Evolutionary conservation across 1,284 basidiomycete genomes (phyloP), one percentile per base, ranked within the genome.

Genomic region (Ceratobasidium sp.): DNA sequence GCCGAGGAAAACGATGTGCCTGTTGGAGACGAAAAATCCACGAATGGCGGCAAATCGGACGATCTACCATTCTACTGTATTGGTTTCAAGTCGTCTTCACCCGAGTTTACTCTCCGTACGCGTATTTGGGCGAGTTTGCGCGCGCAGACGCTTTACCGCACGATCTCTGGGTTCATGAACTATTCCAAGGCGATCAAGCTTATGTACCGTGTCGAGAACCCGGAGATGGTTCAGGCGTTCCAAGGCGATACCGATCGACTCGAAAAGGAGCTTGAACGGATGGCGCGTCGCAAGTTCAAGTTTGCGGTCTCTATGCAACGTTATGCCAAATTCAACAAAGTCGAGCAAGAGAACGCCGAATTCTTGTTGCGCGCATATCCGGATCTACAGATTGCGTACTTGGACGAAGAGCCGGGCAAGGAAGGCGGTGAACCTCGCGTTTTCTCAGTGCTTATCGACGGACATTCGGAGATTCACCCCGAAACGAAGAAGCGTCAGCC

Each of bases 141-240:
- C 74, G 97, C 97, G 23, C 97, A 99, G 85, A 99, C 97, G 2
- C 89, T 99, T 36, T 99, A 99, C 82, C 91, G 97, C 77, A 99
- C 97, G 23, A 96, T 99, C 18, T 98, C 97, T 55, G 97, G 97
- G 65, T 98, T 99, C 91, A 99, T 99, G 97, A 99, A 99, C 85
- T 99, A 99, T 82, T 90, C 93, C 78, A 99, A 99, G 86, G 97
- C 97, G 21, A 98, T 99, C 89, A 99, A 99, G 83, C 86, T 99
- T 18, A 88, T 99, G 36, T 98, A 99, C 83, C 95, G 97, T 76
- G 97, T 99, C 72, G 97, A 99, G 84, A 99, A 99, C 84, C 97
- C 97, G 21, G 97, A 99, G 81, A 93, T 99, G 60, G 97, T 99
- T 3, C 97, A 98, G 83, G 87, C 94, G 67, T 98, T 96, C 78